Percentiles rank a stretch among this genome's conserved stretches.
These are phyloP conservation scores for Aspergillus clavatus DNA, from an alignment of 2,329 filamentous ascomycete genomes.

Conservation along the genomic window DNA sequence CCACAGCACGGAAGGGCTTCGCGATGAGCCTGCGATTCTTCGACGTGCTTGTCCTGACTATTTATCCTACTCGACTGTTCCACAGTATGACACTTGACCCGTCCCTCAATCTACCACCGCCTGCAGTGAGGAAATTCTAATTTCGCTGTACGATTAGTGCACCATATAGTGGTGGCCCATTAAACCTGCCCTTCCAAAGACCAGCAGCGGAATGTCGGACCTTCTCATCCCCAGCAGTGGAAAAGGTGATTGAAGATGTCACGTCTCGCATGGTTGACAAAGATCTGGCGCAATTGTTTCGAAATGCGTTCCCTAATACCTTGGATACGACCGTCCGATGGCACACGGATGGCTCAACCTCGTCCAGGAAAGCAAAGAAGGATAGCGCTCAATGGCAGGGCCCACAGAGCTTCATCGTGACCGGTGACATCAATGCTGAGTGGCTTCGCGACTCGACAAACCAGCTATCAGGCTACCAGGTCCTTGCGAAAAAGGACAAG, in stretches of 20 bases:
- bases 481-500: slow-evolving; percentile 73
- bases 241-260: slow-evolving; percentile 79
- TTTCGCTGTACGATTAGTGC: slow-evolving; percentile 48
- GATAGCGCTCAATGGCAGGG: slow-evolving; percentile 70
- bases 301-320: slow-evolving; percentile 91
- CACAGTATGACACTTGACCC: slow-evolving; percentile 50
- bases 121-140: too few species aligned
- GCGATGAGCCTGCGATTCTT: slow-evolving; percentile 25
- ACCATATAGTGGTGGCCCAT: slow-evolving; percentile 73
- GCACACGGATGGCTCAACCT: slow-evolving; percentile 62
- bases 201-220: slow-evolving; percentile 78
- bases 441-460: slow-evolving; percentile 93
- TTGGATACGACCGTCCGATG: slow-evolving; percentile 86
- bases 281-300: slow-evolving; percentile 86
- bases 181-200: slow-evolving; percentile 79
- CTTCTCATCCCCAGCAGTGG: slow-evolving; percentile 80
- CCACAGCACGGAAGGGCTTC: slow-evolving; percentile 12
- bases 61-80: slow-evolving; percentile 52
- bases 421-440: slow-evolving; percentile 86
- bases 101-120: too few species aligned
- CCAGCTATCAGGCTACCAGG: slow-evolving; percentile 85
- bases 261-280: slow-evolving; percentile 74
- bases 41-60: slow-evolving; percentile 62
- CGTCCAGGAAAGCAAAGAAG: slow-evolving; percentile 31
- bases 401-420: slow-evolving; percentile 87